phyloP scores from a whole-genome alignment of 2,329 filamentous ascomycete genomes.

The Dactylella cylindrospora region DNA sequence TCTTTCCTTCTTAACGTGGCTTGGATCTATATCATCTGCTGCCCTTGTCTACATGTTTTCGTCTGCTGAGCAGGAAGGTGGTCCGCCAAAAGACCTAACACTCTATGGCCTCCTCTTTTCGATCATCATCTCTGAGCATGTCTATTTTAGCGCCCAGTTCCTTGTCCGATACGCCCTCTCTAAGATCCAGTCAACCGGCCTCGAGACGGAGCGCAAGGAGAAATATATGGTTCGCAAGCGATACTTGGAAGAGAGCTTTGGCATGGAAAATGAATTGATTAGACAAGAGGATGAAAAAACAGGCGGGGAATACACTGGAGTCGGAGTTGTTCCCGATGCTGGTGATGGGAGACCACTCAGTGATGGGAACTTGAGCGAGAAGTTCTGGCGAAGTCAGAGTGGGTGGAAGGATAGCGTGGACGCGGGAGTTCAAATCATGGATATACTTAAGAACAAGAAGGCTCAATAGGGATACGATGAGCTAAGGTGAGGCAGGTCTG shows the following conservation, averaged over 20 bases:
- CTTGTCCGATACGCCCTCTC: conserved; percentile 71
- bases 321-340: conserved; percentile 18
- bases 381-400: conserved; percentile 39
- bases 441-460: conserved; percentile 30
- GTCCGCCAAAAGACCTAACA: conserved; percentile 69
- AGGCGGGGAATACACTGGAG: conserved; percentile 23
- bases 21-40: conserved; percentile 82
- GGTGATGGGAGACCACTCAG: conserved; percentile 23
- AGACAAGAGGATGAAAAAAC: conserved; percentile 29
- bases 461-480: too few species aligned
- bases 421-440: conserved; percentile 34
- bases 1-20: conserved; percentile 86
- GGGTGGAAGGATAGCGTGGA: conserved; percentile 35
- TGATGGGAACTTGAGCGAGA: conserved; percentile 32
- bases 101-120: conserved; percentile 78
- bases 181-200: conserved; percentile 80
- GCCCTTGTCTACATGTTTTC: conserved; percentile 89
- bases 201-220: conserved; percentile 81
- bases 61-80: conserved; percentile 64
- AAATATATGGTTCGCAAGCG: conserved; percentile 77
- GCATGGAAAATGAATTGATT: conserved; percentile 58
- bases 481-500: too few species aligned
- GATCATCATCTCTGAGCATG: conserved; percentile 83
- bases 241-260: conserved; percentile 72
- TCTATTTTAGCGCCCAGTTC: conserved; percentile 77